Evolutionary conservation across 139 green algal species (phyloP).

Genomic region (Nannochloris sp.): DNA sequence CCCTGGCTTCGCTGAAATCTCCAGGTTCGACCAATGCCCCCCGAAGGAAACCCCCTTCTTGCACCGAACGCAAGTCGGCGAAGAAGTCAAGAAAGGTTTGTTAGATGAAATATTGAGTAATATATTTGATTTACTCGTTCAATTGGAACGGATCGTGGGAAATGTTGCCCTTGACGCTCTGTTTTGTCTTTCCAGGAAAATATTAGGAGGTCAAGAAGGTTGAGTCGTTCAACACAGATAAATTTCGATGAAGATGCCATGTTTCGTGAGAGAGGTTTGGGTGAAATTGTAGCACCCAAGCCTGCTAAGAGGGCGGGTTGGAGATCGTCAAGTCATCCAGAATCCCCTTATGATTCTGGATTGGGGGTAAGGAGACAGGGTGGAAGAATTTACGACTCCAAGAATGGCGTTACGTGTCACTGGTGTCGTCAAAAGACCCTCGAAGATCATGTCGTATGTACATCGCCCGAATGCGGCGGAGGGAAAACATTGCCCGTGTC

Average conservation of each 20-base stretch:
- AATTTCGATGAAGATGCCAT: slow-evolving; percentile 19
- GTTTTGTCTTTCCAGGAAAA: not conserved
- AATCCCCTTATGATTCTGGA: slow-evolving; percentile 38
- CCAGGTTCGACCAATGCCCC: too few relatives aligned
- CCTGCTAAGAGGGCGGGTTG: not conserved
- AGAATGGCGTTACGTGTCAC: slow-evolving; percentile 68
- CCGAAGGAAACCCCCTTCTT: too few relatives aligned
- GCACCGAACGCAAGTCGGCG: too few relatives aligned
- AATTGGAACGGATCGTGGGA: too few relatives aligned
- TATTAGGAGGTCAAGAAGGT: not conserved
- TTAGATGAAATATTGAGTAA: too few relatives aligned
- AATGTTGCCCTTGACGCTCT: too few relatives aligned
- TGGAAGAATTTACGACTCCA: slow-evolving; percentile 63
- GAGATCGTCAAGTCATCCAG: too few relatives aligned
- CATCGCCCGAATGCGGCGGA: slow-evolving; percentile 35
- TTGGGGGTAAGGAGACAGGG: slow-evolving; percentile 62
- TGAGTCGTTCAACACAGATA: not conserved
- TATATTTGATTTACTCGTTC: too few relatives aligned
- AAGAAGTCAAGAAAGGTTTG: too few relatives aligned
- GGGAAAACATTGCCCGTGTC: slow-evolving; percentile 44
- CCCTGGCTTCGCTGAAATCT: not conserved
- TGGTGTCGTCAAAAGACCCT: slow-evolving; percentile 85
- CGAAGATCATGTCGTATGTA: slow-evolving; percentile 63
- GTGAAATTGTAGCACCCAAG: not conserved
- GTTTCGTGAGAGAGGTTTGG: slow-evolving; percentile 11